A percentile compares a stretch with the other conserved stretches of the same genome.
Conservation (phyloP, 495 filamentous ascomycete genomes). For the Xylaria longipes region DNA sequence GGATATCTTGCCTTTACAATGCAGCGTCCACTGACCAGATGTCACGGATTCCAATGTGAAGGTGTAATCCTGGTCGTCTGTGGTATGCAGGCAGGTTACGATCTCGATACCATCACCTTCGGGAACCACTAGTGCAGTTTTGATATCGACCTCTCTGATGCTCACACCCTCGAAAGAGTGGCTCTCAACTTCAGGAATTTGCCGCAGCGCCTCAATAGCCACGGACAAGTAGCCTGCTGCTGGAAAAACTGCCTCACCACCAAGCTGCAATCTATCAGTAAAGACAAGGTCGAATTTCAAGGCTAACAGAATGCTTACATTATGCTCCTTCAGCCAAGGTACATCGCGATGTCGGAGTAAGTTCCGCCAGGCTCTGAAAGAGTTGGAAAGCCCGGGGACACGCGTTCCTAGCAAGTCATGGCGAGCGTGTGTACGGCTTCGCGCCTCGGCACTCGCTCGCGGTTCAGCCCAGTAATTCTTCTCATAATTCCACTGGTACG, state of each 20-base stretch:
- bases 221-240: not conserved
- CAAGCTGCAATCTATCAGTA: not conserved
- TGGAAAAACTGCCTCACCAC: conserved; percentile 2
- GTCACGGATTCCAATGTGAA: conserved; percentile 9
- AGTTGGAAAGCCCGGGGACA: conserved; percentile 40
- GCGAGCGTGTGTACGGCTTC: conserved; percentile 30
- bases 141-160: conserved; percentile 50
- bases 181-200: not conserved
- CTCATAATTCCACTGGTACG: conserved; percentile 55
- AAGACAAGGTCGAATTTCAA: not conserved
- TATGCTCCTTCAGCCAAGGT: conserved; percentile 12
- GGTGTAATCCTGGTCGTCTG: not conserved
- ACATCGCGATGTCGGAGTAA: conserved; percentile 19
- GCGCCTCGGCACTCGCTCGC: conserved; percentile 37
- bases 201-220: not conserved
- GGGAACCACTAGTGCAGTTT: conserved; percentile 44
- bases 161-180: conserved; percentile 27
- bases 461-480: conserved; percentile 49
- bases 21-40: conserved; percentile 17
- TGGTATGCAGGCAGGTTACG: not conserved
- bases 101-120: conserved; percentile 38
- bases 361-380: not conserved
- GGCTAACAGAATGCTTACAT: conserved; percentile 28
- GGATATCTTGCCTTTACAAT: conserved; percentile 26
- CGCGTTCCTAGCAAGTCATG: conserved; percentile 53